These are phyloP conservation scores for Nicotiana attenuata DNA, from an alignment of 257 asterid species.

Conservation along the genomic window DNA sequence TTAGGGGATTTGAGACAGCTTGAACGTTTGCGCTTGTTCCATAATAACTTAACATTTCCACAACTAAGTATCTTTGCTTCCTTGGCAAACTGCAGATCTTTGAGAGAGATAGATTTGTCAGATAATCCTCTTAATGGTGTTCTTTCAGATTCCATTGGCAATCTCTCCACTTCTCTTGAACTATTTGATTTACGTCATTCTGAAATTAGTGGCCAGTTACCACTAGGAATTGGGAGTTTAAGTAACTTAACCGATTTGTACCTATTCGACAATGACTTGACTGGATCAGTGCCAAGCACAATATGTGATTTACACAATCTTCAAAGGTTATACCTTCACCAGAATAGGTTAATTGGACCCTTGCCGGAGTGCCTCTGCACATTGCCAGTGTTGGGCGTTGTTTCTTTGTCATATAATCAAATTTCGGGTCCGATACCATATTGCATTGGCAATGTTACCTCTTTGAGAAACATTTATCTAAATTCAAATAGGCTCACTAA, in stretches of 20 bases:
- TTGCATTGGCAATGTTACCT: too few species aligned
- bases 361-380: conserved; percentile 22
- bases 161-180: conserved; percentile 18
- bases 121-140: conserved; percentile 6
- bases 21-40: background rate
- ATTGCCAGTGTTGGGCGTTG: conserved; percentile 18
- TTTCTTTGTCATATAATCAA: conserved; percentile 6
- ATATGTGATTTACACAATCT: background rate
- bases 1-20: conserved; percentile 7
- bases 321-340: conserved; percentile 3
- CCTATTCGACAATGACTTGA: conserved; percentile 5
- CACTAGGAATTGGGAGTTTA: conserved; percentile 13
- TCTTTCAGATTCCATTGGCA: conserved; percentile 26
- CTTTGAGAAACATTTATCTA: background rate
- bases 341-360: conserved; percentile 21
- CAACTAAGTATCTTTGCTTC: conserved; percentile 22
- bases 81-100: conserved; percentile 18
- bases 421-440: too few species aligned
- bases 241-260: background rate
- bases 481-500: conserved; percentile 26
- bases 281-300: conserved; percentile 10
- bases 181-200: background rate
- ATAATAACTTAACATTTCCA: conserved; percentile 13
- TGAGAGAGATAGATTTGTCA: background rate
- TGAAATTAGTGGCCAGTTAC: conserved; percentile 18